phyloP scores from a whole-genome alignment of 2,329 filamentous ascomycete species.

The Ophiosphaerella herpotricha region DNA sequence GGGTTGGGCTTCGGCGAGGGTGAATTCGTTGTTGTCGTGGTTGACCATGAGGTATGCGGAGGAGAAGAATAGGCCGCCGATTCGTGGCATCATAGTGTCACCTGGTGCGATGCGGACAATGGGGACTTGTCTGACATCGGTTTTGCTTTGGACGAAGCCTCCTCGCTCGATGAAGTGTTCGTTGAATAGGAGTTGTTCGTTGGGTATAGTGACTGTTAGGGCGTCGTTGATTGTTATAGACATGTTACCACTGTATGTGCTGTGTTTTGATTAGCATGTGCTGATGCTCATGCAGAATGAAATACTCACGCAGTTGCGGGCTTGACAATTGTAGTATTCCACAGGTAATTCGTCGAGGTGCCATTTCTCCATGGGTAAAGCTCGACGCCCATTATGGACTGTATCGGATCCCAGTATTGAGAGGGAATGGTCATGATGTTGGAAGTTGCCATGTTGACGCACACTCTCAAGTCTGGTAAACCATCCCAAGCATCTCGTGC shows the following conservation, averaged over 20 bases:
- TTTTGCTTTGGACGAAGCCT: slow-evolving; percentile 1
- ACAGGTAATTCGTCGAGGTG: slow-evolving; percentile 2
- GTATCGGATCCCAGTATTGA: slow-evolving; percentile 7
- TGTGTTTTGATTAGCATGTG: not conserved
- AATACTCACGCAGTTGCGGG: slow-evolving; percentile 2
- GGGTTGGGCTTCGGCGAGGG: slow-evolving; percentile 2
- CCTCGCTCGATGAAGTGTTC: slow-evolving; percentile 4
- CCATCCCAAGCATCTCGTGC: slow-evolving; percentile 1
- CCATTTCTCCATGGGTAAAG: slow-evolving; percentile 1
- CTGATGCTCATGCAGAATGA: not conserved
- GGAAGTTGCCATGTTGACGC: slow-evolving; percentile 6
- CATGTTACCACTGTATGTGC: slow-evolving; percentile 6
- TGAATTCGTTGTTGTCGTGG: slow-evolving; percentile 11
- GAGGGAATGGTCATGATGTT: slow-evolving; percentile 8
- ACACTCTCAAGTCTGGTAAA: slow-evolving; percentile 1
- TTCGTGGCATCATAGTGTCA: slow-evolving; percentile 5
- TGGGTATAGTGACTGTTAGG: slow-evolving; percentile 5
- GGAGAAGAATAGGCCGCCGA: slow-evolving; percentile 14
- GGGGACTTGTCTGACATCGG: slow-evolving; percentile 3
- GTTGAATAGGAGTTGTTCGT: slow-evolving; percentile 10
- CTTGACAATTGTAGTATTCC: slow-evolving; percentile 6
- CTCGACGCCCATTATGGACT: slow-evolving; percentile 5
- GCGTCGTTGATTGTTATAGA: not conserved
- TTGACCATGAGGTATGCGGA: slow-evolving; percentile 10
- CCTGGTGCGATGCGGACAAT: slow-evolving; percentile 6